Evolutionary conservation across 495 filamentous ascomycete species (phyloP).

Genomic region (Daldinia childiae): DNA sequence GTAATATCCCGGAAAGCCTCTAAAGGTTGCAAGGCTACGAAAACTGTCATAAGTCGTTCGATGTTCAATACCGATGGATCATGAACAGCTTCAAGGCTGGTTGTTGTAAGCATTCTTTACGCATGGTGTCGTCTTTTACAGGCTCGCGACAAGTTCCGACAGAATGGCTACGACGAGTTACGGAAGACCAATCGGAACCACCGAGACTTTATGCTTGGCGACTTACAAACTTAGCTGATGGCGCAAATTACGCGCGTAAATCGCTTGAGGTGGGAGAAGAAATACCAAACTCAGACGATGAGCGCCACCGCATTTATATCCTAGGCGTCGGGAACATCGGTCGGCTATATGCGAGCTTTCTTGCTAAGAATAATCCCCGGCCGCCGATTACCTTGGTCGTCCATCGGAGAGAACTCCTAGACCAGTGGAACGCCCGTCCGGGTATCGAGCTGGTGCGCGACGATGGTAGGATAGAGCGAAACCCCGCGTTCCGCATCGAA

Average conservation of each 20-base stretch:
- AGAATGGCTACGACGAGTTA: constrained; percentile 37
- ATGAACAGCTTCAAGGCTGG: not conserved
- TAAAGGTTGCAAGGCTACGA: not conserved
- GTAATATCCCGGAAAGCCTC: not conserved
- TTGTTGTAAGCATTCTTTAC: not conserved
- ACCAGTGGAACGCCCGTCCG: constrained; percentile 50
- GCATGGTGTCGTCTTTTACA: constrained; percentile 3
- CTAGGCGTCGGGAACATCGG: constrained; percentile 67
- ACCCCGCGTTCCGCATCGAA: constrained; percentile 63
- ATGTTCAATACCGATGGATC: constrained; percentile 12
- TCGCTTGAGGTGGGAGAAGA: not conserved
- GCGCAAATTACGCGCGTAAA: not conserved
- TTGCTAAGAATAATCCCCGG: constrained; percentile 44
- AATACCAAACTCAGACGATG: not conserved
- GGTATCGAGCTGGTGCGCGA: constrained; percentile 49
- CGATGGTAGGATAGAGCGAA: constrained; percentile 46
- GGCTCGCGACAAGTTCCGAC: constrained; percentile 12
- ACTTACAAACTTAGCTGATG: constrained; percentile 32
- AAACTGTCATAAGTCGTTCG: constrained; percentile 5
- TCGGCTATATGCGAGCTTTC: constrained; percentile 51
- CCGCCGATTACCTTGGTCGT: constrained; percentile 60
- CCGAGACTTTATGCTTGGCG: constrained; percentile 50
- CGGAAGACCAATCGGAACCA: constrained; percentile 31
- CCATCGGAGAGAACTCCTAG: constrained; percentile 50
- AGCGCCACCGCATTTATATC: constrained; percentile 50